Evolutionary conservation across 257 asterid species (phyloP).

Genomic region (Ligustrum vulgare): DNA sequence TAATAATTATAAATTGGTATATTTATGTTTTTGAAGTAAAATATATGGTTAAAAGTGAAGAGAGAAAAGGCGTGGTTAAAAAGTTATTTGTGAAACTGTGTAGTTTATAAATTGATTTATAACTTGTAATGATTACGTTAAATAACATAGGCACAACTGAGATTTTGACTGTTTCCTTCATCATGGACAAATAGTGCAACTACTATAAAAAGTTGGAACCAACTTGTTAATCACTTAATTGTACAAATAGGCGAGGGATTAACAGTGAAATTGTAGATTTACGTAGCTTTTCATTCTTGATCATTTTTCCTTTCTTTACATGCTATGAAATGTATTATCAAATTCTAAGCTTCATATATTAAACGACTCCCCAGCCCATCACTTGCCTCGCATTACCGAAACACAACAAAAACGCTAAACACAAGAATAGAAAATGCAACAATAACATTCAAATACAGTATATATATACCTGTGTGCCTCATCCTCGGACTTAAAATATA

Average conservation of each 20-base stretch:
- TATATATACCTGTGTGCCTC: slow-evolving; percentile 64
- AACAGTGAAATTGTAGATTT: not conserved
- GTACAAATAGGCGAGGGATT: not conserved
- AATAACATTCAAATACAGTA: not conserved
- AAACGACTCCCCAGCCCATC: not conserved
- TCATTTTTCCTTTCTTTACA: not conserved
- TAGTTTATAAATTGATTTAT: too few species aligned
- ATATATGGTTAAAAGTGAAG: too few species aligned
- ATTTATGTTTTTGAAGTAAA: too few species aligned
- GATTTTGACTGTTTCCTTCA: not conserved
- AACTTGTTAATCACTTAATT: not conserved
- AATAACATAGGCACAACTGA: not conserved
- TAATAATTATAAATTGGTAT: too few species aligned
- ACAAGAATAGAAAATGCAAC: not conserved
- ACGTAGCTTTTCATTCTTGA: not conserved
- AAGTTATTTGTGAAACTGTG: too few species aligned
- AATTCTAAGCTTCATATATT: not conserved
- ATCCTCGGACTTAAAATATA: slow-evolving; percentile 60
- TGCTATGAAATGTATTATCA: not conserved
- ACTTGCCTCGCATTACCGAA: not conserved
- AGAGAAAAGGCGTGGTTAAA: too few species aligned
- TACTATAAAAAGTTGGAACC: not conserved
- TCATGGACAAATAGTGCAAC: not conserved
- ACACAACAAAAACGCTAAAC: not conserved
- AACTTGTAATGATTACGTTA: too few species aligned